These are phyloP conservation scores for Entrophospora sp. DNA, from an alignment of 192 early-diverging fungal species.

Conservation along the genomic window DNA sequence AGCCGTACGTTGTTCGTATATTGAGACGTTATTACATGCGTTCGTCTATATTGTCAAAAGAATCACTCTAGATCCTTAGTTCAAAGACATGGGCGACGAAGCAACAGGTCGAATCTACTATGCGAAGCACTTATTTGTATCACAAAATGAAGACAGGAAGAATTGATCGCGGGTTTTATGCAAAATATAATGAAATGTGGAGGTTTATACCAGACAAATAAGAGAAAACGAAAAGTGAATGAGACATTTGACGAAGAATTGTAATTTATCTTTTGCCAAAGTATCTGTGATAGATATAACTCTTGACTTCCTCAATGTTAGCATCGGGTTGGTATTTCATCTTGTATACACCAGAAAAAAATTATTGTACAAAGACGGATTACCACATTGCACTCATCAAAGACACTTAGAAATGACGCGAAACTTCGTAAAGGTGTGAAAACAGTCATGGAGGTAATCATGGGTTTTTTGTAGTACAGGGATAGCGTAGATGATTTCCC, in stretches of 20 bases:
- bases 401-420: not conserved
- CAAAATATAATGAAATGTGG: not conserved
- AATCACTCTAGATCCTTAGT: not conserved
- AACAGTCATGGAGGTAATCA: slow-evolving; percentile 2
- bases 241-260: not conserved
- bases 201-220: not conserved
- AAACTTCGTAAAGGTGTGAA: not conserved
- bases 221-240: not conserved
- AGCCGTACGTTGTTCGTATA: not conserved
- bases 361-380: too few species aligned
- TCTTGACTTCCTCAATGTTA: too few species aligned
- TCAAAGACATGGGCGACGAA: not conserved
- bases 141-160: not conserved
- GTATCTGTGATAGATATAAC: too few species aligned
- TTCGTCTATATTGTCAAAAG: not conserved
- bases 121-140: not conserved
- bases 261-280: too few species aligned
- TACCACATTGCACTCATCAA: too few species aligned
- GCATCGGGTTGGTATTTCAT: too few species aligned
- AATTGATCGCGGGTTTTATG: not conserved
- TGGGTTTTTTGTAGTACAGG: slow-evolving; percentile 10
- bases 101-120: not conserved
- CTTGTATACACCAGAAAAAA: too few species aligned
- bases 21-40: not conserved
- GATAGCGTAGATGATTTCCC: not conserved